Evolutionary conservation across 768 basidiomycete genomes (phyloP), one percentile per base, ranked within the genome.

Genomic region (Fomitopsis serialis): DNA sequence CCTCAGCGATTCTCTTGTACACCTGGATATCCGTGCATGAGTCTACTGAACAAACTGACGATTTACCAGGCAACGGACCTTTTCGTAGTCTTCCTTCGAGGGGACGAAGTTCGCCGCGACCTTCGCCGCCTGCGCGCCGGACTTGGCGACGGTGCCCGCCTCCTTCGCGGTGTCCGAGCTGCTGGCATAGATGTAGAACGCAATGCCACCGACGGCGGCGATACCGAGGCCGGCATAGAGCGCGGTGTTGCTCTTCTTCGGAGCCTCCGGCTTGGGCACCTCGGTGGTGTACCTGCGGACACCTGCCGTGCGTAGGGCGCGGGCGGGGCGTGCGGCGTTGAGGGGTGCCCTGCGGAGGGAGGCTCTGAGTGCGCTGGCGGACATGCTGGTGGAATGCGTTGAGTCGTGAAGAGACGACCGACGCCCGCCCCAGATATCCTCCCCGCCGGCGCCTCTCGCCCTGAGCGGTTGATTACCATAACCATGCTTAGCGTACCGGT

Each of bases 1-100:
- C 60, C 21, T 88, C 84, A 11, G 90, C 89, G 66, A 99, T 83
- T 54, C 73, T 80, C 72, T 96, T 92, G 78, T 99, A 98, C 15
- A 98, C 92, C 86, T 91, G 50, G n/a, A 32, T 10, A 17, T 1
- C 29, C 34, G 53, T 43, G 7, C 32, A 37, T 22, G 21, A 29
- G 22, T n/a, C 52, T 25, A 22, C 25, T 12, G 32, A 22, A 40
- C 37, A 21, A 12, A 21, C 21, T 45, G 25, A 19, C 12, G 27
- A 34, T 13, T 12, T 13, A 15, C 23, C 42, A 7, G 19, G 24
- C 10, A 48, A 11, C 70, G 10, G 29, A 85, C 89, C 81, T 96
- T 93, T 69, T 92, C 88, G 67, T 95, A 97, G 65, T 97, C 95
- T 49, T 84, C 84, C 72, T 87, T 82, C 36, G 82, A 77, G 21